Conservation (phyloP, 257 asterid species). For the Capsicum pubescens region DNA sequence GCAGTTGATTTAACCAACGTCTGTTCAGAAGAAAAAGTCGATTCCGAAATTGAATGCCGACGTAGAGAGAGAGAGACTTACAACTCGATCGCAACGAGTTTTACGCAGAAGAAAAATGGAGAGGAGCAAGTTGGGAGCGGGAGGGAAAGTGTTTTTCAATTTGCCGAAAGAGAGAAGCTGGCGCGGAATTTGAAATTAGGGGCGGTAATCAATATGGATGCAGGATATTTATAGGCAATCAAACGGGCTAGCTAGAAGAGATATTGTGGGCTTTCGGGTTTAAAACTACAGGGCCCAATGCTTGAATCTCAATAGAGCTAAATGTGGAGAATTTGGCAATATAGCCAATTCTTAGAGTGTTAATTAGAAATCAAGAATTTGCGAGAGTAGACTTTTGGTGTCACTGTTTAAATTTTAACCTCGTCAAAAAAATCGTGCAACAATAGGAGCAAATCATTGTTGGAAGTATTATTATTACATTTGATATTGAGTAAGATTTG, state of each 20-base stretch:
- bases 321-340: too few relatives aligned
- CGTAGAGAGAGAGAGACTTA: neutral
- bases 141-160: neutral
- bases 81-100: neutral
- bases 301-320: too few relatives aligned
- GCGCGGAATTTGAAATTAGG: constrained; percentile 7
- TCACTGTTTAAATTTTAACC: neutral
- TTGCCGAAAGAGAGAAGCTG: neutral
- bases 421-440: too few relatives aligned
- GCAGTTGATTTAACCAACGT: neutral
- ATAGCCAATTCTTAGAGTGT: too few relatives aligned
- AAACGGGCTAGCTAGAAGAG: neutral
- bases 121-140: neutral
- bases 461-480: too few relatives aligned
- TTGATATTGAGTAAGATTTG: too few relatives aligned
- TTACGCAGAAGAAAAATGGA: neutral
- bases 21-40: neutral
- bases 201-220: neutral
- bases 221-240: neutral
- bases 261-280: neutral
- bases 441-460: too few relatives aligned
- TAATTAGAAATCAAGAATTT: too few relatives aligned
- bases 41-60: neutral
- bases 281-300: neutral
- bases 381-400: too few relatives aligned